Conservation (phyloP, 2,329 filamentous ascomycete species). For the Cordyceps cicadae region DNA sequence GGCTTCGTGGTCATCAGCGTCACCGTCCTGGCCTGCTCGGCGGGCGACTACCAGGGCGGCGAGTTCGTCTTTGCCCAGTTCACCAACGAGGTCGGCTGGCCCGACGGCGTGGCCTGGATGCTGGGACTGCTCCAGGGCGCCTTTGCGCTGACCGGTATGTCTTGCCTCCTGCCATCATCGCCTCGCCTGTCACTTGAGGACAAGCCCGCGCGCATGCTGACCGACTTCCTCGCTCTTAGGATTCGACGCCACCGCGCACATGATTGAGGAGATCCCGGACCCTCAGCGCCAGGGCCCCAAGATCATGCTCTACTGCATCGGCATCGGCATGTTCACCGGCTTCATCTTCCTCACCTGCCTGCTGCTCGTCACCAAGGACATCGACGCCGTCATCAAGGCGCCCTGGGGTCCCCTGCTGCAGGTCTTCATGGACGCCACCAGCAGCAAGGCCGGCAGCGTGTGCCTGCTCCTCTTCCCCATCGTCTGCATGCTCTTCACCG, state of each 20-base stretch:
- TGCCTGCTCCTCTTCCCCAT: slow-evolving; percentile 59
- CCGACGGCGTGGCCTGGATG: slow-evolving; percentile 54
- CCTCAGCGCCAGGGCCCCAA: slow-evolving; percentile 50
- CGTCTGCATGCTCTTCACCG: slow-evolving; percentile 55
- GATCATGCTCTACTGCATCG: slow-evolving; percentile 59
- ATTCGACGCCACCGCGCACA: slow-evolving; percentile 42
- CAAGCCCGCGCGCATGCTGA: too few relatives aligned
- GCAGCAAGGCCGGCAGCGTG: slow-evolving; percentile 50
- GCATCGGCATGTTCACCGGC: slow-evolving; percentile 55
- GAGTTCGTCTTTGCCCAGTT: slow-evolving; percentile 60
- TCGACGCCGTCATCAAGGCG: slow-evolving; percentile 46
- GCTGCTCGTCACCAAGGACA: slow-evolving; percentile 54
- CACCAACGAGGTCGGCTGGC: slow-evolving; percentile 62
- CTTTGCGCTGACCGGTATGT: slow-evolving; percentile 33
- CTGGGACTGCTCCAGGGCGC: slow-evolving; percentile 46
- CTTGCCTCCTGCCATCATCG: too few relatives aligned
- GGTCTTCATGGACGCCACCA: slow-evolving; percentile 55
- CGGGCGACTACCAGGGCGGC: slow-evolving; percentile 56
- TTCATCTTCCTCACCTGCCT: slow-evolving; percentile 54
- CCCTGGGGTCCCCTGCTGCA: slow-evolving; percentile 50
- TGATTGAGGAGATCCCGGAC: slow-evolving; percentile 52
- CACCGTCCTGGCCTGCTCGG: slow-evolving; percentile 56
- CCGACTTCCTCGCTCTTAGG: slow-evolving; percentile 17
- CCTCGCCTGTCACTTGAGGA: too few relatives aligned
- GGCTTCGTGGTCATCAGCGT: slow-evolving; percentile 65